Base-by-base conservation (phyloP, 345 rosid species). In the Eucalyptus tenuipes region DNA sequence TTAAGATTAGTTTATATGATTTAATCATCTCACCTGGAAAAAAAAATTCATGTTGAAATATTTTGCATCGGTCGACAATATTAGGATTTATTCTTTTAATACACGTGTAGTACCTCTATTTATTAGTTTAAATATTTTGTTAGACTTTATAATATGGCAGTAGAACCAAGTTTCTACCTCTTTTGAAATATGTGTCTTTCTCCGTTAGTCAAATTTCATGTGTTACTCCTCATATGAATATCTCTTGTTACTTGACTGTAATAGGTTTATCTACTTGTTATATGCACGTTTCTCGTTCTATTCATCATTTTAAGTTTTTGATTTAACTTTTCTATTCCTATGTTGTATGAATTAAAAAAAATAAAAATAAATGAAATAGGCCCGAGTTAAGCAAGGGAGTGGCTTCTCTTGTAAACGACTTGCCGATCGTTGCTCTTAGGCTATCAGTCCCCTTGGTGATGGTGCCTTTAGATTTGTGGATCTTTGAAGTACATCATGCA, bases 371-470 rank as follows among this genome's bases (percentile, higher is more conserved):
- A 64, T 2, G 10, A n/a, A 64, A 17, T 24, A 4, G 24, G 44
- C 12, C 44, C 42, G 9, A 68, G 7, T 68, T 2, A 68, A 33
- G 42, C 3, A 10, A 20, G 80, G 13, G 24, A 33, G 42, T 16
- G 42, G 12, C 44, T 8, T 31, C 12, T 17, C 40, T 8, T 2
- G 3, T 33, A 16, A 66, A 11, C 18, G 0, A 15, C 5, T 2
- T 4, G 6, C 1, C 5, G 3, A n/a, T 66, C 5, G 3, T 3
- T 16, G 5, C 22, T 66, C 40, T 15, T 0, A 3, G 4, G 33
- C 17, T 61, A 61, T 8, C 2, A 13, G 7, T 68, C 24, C 20
- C 80, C 24, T 9, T 4, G 5, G 7, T 1, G 27, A 10, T 8
- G 22, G 13, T 33, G 80, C 42, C 80, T 33, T 68, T 20, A 8